Base-by-base conservation (phyloP, 139 green algal species). In the Astrephomene gubernaculifera region DNA sequence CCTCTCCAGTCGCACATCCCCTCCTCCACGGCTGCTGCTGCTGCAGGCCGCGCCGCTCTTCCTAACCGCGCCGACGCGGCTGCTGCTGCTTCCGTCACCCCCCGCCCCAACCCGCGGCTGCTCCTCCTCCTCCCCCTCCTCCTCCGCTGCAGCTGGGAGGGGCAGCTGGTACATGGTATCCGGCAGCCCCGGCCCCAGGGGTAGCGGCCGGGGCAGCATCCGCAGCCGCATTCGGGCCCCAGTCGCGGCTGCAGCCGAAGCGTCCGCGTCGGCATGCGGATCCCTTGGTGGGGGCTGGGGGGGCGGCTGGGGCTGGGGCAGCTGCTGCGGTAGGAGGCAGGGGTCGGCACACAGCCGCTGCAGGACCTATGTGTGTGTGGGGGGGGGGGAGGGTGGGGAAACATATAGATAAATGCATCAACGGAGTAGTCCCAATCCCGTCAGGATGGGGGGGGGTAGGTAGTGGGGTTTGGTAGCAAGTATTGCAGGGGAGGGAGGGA, bases 131-230 rank as follows among this genome's bases (percentile, higher is more conserved):
- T 39, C n/a, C n/a, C n/a, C 61, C 5, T 17, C 29, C 29, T 17
- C 61, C 39, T 21, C 61, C 29, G 61, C 39, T 39, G 61, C 6
- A 22, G 29, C 29, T 39, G 61, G 29, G n/a, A n/a, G 12, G 2
- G 70, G 54, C 38, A 82, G 74, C 54, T 60, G 54, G 54, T 64
- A 84, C 78, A 84, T 84, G 43, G 61, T 64, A 21, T 72, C 31
- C 9, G 78, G 78, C 43, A 84, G 78, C 0, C 78, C 78, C 19
- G 21, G 78, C 5, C 78, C 78, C 60, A 84, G 43, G n/a, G 14
- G 19, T 9, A 45, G 64, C 33, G 14, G 64, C 33, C 27, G 35
- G 7, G 17, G 2, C 19, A n/a, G 6, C 33, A 35, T 8, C 14
- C 9, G 65, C 65, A 72, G 35, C 35, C 4, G 49, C 49, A 57